phyloP scores from a whole-genome alignment of 495 filamentous ascomycete species.

The Aspergillus incahuasiensis region DNA sequence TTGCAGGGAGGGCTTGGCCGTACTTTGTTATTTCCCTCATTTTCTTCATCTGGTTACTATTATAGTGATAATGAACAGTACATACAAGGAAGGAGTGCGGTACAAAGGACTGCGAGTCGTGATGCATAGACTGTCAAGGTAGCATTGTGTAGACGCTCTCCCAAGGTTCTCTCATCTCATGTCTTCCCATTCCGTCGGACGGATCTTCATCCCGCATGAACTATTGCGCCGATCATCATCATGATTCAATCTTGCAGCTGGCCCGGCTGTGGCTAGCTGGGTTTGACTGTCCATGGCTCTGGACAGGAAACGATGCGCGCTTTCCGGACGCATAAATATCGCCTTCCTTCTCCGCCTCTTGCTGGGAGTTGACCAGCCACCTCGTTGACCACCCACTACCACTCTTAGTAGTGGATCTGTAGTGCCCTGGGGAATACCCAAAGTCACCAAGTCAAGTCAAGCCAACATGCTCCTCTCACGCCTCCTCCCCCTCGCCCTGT shows the following conservation, averaged over 20 bases:
- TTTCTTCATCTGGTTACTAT: neutral
- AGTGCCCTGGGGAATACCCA: no score
- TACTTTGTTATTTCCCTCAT: neutral
- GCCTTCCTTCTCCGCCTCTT: neutral
- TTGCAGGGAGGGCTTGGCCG: neutral
- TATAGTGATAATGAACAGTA: no score
- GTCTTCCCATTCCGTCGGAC: neutral
- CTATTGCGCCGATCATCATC: slow-evolving; percentile 12
- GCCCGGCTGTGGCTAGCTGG: neutral
- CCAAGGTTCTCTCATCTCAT: neutral
- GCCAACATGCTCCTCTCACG: slow-evolving; percentile 5
- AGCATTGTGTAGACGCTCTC: no score
- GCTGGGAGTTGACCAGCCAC: no score
- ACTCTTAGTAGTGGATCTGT: no score
- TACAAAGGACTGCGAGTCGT: no score
- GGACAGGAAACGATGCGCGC: neutral
- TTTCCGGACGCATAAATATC: neutral
- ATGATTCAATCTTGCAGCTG: neutral
- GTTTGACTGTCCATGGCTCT: neutral
- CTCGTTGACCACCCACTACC: no score
- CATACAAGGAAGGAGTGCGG: no score
- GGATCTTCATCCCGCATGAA: slow-evolving; percentile 11
- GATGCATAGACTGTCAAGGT: no score
- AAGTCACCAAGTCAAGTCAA: no score
- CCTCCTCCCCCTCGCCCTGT: slow-evolving; percentile 4